Base-by-base conservation (phyloP, 2,329 filamentous ascomycete species). In the Pochonia chlamydosporia region DNA sequence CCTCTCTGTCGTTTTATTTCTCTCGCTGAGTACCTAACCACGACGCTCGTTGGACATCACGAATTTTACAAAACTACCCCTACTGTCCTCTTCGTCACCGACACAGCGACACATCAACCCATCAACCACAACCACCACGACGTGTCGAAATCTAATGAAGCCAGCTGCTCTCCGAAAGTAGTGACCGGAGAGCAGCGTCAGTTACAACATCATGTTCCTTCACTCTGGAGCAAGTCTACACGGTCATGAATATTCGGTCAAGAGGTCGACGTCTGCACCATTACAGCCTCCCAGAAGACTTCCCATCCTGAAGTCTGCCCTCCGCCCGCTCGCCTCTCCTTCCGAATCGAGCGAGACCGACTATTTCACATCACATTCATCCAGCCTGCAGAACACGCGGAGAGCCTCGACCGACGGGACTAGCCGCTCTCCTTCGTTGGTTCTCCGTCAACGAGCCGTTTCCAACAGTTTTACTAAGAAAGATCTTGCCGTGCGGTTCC, bases 191-290 rank as follows among this genome's bases (percentile, higher is more conserved):
- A 20, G 18, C 41, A 39, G 30, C 24, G 25, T 20, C 20, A 13
- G 16, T 40, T 24, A 24, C 46, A 21, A 14, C 20, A 43, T 30
- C 21, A 82, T 82, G 79, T 79, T 82, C 58, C 65, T 82, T 28
- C 79, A 82, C 56, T 70, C 76, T 16, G 78, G 76, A 40, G 78
- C 78, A 43, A 75, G 77, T 63, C 68, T 82, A 18, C 78, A 82
- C 58, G 78, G 78, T 60, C 78, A 81, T 58, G 77, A 81, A 59
- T 81, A 76, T 56, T 79, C 76, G 25, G 62, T 63, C 48, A 63
- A 64, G 39, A 57, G 63, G 46, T 48, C 62, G 21, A 54, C 63
- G 4, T 35, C 47, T n/a, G 45, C 35, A 14, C 58, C 59, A 33
- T 53, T 63, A 46, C 63, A 61, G 52, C 61, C 63, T 35, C 56